These are phyloP conservation scores for Zostera marina DNA, from an alignment of 116 monocot species.

Conservation along the genomic window DNA sequence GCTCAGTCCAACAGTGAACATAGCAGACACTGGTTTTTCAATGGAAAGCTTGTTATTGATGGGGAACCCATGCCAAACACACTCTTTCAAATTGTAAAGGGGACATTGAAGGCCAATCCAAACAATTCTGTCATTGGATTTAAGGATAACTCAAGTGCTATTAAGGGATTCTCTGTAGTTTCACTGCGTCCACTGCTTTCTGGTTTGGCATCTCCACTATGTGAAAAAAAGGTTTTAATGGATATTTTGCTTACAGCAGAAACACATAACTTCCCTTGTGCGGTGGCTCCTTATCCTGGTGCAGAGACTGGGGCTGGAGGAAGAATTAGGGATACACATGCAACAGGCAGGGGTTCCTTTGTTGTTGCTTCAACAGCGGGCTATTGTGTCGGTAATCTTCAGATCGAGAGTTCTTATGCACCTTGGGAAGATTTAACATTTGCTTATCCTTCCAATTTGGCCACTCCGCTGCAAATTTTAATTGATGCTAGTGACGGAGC, in stretches of 20 bases:
- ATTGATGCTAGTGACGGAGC: constrained; percentile 88
- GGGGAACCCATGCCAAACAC: constrained; percentile 43
- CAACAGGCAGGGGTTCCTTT: constrained; percentile 82
- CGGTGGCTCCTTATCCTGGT: constrained; percentile 92
- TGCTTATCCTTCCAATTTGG: constrained; percentile 72
- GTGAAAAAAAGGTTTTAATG: constrained; percentile 14
- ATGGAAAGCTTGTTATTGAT: constrained; percentile 71
- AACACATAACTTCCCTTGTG: constrained; percentile 95
- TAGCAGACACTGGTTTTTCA: constrained; percentile 94
- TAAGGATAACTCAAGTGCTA: constrained; percentile 98
- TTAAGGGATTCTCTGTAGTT: constrained; percentile 52
- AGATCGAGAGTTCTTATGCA: constrained; percentile 56
- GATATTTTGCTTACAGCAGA: constrained; percentile 90
- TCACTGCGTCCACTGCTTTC: constrained; percentile 33
- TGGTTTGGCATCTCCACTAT: constrained; percentile 33
- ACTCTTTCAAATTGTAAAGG: constrained; percentile 72
- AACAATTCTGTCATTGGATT: constrained; percentile 93
- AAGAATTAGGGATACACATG: constrained; percentile 89
- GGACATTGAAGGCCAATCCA: constrained; percentile 63
- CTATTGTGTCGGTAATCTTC: constrained; percentile 91
- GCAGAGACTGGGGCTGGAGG: constrained; percentile 96
- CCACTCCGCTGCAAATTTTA: constrained; percentile 75
- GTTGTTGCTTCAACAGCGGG: constrained; percentile 92
- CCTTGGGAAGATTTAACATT: constrained; percentile 87
- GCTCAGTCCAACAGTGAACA: constrained; percentile 96